Conservation (phyloP, 1,284 basidiomycete genomes). For the Microbotryum lychnidis-dioicae region DNA sequence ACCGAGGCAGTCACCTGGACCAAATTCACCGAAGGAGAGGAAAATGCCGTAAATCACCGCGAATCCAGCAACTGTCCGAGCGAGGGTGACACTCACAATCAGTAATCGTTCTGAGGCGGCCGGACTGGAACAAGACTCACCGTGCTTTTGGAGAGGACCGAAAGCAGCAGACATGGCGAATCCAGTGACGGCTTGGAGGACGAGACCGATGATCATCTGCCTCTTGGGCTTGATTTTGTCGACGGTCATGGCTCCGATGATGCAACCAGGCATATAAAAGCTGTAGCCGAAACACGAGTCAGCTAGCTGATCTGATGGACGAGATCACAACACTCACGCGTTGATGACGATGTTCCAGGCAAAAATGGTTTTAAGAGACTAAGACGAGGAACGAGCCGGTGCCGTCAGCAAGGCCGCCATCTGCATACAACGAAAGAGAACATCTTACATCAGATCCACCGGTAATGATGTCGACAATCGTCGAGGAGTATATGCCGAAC, state of each 20-base stretch:
- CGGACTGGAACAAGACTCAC: too few species aligned
- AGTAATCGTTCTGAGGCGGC: too few species aligned
- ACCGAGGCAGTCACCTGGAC: conserved; percentile 70
- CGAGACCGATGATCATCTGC: conserved; percentile 28
- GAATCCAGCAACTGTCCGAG: conserved; percentile 42
- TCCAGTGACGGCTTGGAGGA: conserved; percentile 52
- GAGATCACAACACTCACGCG: conserved; percentile 34
- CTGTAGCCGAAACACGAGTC: conserved; percentile 39
- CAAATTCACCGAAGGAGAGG: conserved; percentile 50
- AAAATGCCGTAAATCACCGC: conserved; percentile 76
- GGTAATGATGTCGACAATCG: conserved; percentile 62
- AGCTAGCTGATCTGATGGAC: conserved; percentile 12
- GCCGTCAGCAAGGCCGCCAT: conserved; percentile 28
- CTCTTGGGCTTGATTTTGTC: conserved; percentile 36
- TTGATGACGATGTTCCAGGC: conserved; percentile 72
- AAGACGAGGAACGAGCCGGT: conserved; percentile 3
- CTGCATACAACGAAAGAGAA: too few species aligned
- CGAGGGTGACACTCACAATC: too few species aligned
- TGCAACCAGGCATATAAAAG: conserved; percentile 53
- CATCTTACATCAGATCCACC: conserved; percentile 36
- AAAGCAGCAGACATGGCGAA: conserved; percentile 56
- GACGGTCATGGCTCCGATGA: conserved; percentile 68
- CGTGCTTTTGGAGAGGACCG: conserved; percentile 44
- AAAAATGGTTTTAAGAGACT: conserved; percentile 53
- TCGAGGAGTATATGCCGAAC: conserved; percentile 74